A percentile compares a stretch with the other conserved stretches of the same genome.
Conservation (phyloP, 345 rosid genomes). For the Erysimum cheiranthoides region DNA sequence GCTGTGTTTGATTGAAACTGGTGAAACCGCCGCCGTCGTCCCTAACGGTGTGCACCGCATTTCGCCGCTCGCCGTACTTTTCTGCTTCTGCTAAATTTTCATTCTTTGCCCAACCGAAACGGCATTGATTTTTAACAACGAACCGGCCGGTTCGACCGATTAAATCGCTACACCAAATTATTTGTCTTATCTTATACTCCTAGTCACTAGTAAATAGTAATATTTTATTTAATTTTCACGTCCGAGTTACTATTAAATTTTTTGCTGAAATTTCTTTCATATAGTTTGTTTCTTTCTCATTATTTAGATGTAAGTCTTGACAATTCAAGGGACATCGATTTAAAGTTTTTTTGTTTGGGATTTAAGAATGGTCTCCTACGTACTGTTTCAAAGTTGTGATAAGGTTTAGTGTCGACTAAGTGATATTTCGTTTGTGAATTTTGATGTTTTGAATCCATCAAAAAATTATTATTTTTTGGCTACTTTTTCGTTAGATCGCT, state of each 20-base stretch:
- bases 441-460: not conserved
- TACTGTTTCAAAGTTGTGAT: slow-evolving; percentile 34
- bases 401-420: slow-evolving; percentile 14
- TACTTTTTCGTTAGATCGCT: not conserved
- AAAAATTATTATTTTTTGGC: not conserved
- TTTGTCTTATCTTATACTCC: no score
- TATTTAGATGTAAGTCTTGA: slow-evolving; percentile 32
- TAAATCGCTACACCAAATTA: not conserved
- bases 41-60: slow-evolving; percentile 82
- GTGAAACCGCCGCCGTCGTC: slow-evolving; percentile 50
- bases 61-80: slow-evolving; percentile 6
- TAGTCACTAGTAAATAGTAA: no score
- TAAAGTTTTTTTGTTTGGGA: slow-evolving; percentile 29
- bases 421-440: slow-evolving; percentile 26
- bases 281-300: slow-evolving; percentile 38
- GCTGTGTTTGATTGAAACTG: slow-evolving; percentile 40
- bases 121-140: not conserved
- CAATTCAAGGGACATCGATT: slow-evolving; percentile 29
- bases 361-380: slow-evolving; percentile 13
- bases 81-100: not conserved
- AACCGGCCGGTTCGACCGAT: slow-evolving; percentile 39
- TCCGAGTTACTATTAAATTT: not conserved
- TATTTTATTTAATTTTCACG: no score
- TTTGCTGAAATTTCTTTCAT: slow-evolving; percentile 7
- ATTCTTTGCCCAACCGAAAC: not conserved